Percentiles rank a stretch among this genome's conserved stretches.
Conservation (phyloP, 2,329 filamentous ascomycete species). For the Cadophora sp. region DNA sequence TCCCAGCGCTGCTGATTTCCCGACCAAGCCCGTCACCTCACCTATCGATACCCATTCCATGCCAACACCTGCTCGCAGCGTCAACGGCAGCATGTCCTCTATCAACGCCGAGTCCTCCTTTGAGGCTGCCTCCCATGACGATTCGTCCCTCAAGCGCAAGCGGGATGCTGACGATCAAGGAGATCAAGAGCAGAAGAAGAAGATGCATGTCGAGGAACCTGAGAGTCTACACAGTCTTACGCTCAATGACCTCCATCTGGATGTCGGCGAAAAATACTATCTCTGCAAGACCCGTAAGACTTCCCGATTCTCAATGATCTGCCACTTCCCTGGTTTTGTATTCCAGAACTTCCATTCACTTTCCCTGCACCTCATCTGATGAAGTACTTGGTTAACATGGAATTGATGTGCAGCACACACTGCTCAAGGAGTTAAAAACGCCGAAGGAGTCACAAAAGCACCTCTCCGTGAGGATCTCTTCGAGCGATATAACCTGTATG, state of each 20-base stretch:
- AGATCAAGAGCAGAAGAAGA: slow-evolving; percentile 67
- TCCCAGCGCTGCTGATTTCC: slow-evolving; percentile 54
- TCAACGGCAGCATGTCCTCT: slow-evolving; percentile 57
- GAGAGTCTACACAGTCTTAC: slow-evolving; percentile 55
- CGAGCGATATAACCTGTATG: slow-evolving; percentile 61
- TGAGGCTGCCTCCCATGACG: slow-evolving; percentile 49
- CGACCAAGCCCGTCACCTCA: slow-evolving; percentile 56
- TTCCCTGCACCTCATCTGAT: slow-evolving; percentile 34
- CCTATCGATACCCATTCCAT: slow-evolving; percentile 53
- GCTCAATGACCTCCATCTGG: slow-evolving; percentile 69
- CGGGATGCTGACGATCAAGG: slow-evolving; percentile 62
- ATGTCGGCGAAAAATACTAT: slow-evolving; percentile 72
- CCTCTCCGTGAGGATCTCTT: slow-evolving; percentile 64
- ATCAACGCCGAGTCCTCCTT: slow-evolving; percentile 30
- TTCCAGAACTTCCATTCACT: slow-evolving; percentile 24
- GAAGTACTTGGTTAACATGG: slow-evolving; percentile 46
- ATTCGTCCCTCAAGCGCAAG: slow-evolving; percentile 68
- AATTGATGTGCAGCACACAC: slow-evolving; percentile 42
- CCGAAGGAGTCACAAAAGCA: slow-evolving; percentile 31
- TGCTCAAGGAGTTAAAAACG: slow-evolving; percentile 16
- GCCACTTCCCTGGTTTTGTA: slow-evolving; percentile 27
- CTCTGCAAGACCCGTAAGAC: slow-evolving; percentile 72
- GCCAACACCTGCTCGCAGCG: slow-evolving; percentile 68
- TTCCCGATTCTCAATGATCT: slow-evolving; percentile 50
- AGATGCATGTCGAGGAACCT: slow-evolving; percentile 63